Evolutionary conservation across 768 basidiomycete species (phyloP).

Genomic region (Leccinum longicurvipes): DNA sequence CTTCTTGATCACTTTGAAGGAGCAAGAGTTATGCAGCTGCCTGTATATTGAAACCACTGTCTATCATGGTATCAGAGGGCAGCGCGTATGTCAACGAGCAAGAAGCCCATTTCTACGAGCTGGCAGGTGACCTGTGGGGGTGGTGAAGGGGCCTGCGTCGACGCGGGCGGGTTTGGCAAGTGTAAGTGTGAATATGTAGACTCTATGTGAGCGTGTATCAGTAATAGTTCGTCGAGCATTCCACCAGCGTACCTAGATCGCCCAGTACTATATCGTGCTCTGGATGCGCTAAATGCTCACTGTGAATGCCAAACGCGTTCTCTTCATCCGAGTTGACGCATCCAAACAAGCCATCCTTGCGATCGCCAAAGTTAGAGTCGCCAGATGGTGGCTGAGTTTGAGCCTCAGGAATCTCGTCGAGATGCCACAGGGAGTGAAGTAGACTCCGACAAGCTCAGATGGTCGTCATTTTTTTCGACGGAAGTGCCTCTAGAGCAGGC

Average conservation of each 20-base stretch:
- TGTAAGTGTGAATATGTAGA: constrained; percentile 8
- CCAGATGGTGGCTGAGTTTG: constrained; percentile 27
- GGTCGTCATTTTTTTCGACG: no score
- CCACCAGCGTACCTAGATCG: constrained; percentile 57
- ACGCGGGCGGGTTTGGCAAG: constrained; percentile 8
- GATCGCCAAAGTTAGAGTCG: constrained; percentile 65
- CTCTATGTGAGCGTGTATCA: background rate
- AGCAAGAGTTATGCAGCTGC: constrained; percentile 72
- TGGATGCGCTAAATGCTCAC: background rate
- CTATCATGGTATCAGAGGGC: constrained; percentile 69
- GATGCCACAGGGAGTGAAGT: constrained; percentile 40
- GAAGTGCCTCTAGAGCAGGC: no score
- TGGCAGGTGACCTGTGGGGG: constrained; percentile 91
- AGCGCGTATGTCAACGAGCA: constrained; percentile 64
- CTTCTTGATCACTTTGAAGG: constrained; percentile 27
- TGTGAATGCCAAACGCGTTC: constrained; percentile 6
- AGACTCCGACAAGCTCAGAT: no score
- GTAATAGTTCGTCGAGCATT: background rate
- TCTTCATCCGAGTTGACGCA: constrained; percentile 35
- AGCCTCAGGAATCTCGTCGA: constrained; percentile 43
- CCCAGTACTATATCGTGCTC: constrained; percentile 77
- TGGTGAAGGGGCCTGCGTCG: constrained; percentile 41
- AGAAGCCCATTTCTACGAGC: constrained; percentile 95
- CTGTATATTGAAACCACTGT: constrained; percentile 62
- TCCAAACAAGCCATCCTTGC: constrained; percentile 40